Conservation (phyloP, 345 rosid species). For the Eutrema yunnanense region DNA sequence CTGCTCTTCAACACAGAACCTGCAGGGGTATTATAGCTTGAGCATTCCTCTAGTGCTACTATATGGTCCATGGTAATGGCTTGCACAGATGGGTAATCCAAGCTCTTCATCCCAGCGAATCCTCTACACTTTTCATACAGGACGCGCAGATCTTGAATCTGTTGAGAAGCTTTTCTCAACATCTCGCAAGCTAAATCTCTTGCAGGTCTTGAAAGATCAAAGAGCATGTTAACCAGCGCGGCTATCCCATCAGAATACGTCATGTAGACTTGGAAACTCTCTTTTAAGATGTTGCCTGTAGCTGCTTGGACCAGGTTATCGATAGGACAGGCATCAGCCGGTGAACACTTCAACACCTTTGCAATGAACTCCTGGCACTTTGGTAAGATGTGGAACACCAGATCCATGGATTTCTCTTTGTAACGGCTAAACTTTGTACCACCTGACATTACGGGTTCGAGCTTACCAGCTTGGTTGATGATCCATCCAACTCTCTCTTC, state of each 20-base stretch:
- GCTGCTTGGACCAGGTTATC: constrained; percentile 54
- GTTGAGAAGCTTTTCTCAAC: constrained; percentile 55
- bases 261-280: constrained; percentile 73
- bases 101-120: constrained; percentile 39
- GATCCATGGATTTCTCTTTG: constrained; percentile 45
- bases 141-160: constrained; percentile 42
- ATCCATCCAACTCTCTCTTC: constrained; percentile 77
- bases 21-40: constrained; percentile 11
- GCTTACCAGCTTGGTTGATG: constrained; percentile 80
- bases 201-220: constrained; percentile 59
- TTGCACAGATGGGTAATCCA: constrained; percentile 66
- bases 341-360: constrained; percentile 57
- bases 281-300: constrained; percentile 62
- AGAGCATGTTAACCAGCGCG: constrained; percentile 46
- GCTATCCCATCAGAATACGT: constrained; percentile 49
- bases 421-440: constrained; percentile 38
- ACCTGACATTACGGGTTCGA: constrained; percentile 54
- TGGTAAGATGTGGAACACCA: constrained; percentile 56
- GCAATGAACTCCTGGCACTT: constrained; percentile 61
- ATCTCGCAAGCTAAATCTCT: constrained; percentile 59
- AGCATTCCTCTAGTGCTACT: constrained; percentile 50
- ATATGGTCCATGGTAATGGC: constrained; percentile 54
- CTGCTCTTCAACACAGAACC: background rate
- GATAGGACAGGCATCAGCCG: constrained; percentile 12
- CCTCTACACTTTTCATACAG: constrained; percentile 54